A percentile compares a stretch with the other conserved stretches of the same genome.
phyloP scores from a whole-genome alignment of 345 rosid genomes.

The Ailanthus altissimus region DNA sequence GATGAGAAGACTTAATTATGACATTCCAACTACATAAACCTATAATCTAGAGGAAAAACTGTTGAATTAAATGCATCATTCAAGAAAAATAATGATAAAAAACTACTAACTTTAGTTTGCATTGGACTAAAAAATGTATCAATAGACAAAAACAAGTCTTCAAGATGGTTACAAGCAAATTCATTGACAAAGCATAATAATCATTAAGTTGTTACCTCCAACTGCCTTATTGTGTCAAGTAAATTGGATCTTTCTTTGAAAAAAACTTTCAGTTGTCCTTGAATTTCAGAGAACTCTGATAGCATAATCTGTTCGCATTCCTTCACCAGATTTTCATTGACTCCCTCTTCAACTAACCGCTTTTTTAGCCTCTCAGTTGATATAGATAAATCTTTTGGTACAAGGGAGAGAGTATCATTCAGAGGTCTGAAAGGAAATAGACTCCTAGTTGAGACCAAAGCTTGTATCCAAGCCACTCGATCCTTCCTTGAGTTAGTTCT shows the following conservation, averaged over 20 bases:
- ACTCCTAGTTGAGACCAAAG: slow-evolving; percentile 69
- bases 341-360: slow-evolving; percentile 66
- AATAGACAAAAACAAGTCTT: neutral
- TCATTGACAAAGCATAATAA: neutral
- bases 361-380: slow-evolving; percentile 80
- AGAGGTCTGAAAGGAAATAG: slow-evolving; percentile 63
- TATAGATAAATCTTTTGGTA: slow-evolving; percentile 60
- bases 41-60: slow-evolving; percentile 9
- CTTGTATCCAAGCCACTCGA: slow-evolving; percentile 92
- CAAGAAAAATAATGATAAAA: neutral
- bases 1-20: neutral
- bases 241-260: slow-evolving; percentile 79
- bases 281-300: slow-evolving; percentile 77
- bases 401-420: slow-evolving; percentile 54
- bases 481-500: slow-evolving; percentile 81
- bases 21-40: neutral
- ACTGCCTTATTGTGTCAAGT: slow-evolving; percentile 77
- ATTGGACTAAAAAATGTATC: neutral
- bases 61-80: neutral
- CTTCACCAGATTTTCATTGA: slow-evolving; percentile 65
- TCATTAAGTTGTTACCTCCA: slow-evolving; percentile 61
- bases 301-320: slow-evolving; percentile 92
- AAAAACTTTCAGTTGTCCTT: slow-evolving; percentile 64
- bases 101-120: neutral
- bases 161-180: slow-evolving; percentile 17